phyloP scores from a whole-genome alignment of 805 yeast species.

The Lipomyces yamanashiensis region DNA sequence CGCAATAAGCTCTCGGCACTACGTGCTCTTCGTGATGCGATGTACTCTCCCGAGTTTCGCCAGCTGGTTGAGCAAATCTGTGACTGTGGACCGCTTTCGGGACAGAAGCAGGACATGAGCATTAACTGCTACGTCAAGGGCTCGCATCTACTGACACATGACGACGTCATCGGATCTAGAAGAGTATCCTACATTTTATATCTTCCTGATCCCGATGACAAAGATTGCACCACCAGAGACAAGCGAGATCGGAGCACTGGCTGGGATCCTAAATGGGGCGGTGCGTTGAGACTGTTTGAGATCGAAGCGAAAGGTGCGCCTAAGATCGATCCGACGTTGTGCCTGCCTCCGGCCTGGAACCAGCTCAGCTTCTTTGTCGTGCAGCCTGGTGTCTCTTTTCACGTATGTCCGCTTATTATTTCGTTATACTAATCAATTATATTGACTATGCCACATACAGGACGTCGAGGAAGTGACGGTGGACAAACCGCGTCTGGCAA shows the following conservation, averaged over 20 bases:
- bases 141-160: conserved; percentile 93
- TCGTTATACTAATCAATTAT: no score
- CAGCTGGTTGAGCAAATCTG: conserved; percentile 77
- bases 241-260: conserved; percentile 21
- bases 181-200: conserved; percentile 91
- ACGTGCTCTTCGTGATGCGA: conserved; percentile 78
- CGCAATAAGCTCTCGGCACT: conserved; percentile 72
- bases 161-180: conserved; percentile 95
- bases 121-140: conserved; percentile 89
- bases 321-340: conserved; percentile 67
- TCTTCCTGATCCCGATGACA: conserved; percentile 86
- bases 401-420: conserved; percentile 42
- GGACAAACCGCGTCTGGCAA: conserved; percentile 86
- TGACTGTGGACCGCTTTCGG: conserved; percentile 86
- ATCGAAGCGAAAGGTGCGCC: conserved; percentile 91
- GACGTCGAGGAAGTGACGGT: conserved; percentile 97
- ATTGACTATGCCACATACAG: background rate
- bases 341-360: conserved; percentile 89
- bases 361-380: conserved; percentile 95
- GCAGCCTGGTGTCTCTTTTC: conserved; percentile 95
- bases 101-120: conserved; percentile 89
- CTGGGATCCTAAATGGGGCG: conserved; percentile 95
- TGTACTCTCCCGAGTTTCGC: conserved; percentile 85
- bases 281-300: conserved; percentile 84
- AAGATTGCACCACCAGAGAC: conserved; percentile 26